These are phyloP conservation scores for Cladophialophora psammophila DNA, from an alignment of 2,329 filamentous ascomycete genomes.

Conservation along the genomic window DNA sequence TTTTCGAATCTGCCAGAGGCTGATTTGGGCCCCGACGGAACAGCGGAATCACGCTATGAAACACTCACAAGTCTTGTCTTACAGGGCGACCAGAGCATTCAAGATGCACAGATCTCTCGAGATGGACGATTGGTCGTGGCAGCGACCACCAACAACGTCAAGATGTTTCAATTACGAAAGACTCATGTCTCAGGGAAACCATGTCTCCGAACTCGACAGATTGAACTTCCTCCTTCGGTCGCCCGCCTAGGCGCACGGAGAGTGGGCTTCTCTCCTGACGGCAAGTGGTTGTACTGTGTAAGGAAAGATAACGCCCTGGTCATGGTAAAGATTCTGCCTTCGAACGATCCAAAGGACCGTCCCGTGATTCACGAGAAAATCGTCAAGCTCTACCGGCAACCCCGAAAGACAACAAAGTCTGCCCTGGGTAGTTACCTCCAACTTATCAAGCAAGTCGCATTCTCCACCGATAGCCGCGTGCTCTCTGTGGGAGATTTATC, in stretches of 20 bases:
- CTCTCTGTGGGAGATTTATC: conserved; percentile 81
- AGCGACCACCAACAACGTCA: conserved; percentile 76
- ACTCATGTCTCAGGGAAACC: conserved; percentile 17
- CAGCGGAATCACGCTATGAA: conserved; percentile 33
- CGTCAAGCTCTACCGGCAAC: conserved; percentile 49
- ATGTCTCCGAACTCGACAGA: conserved; percentile 65
- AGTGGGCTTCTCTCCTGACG: conserved; percentile 61
- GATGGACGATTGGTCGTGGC: conserved; percentile 79
- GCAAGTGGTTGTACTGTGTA: conserved; percentile 57
- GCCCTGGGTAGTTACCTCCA: conserved; percentile 70
- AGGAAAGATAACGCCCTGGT: conserved; percentile 67
- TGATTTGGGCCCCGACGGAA: conserved; percentile 13
- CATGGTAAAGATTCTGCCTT: conserved; percentile 57
- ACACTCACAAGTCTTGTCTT: conserved; percentile 35
- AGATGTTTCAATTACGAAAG: conserved; percentile 71
- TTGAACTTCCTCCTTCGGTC: conserved; percentile 68
- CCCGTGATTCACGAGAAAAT: conserved; percentile 55
- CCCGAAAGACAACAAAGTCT: conserved; percentile 50
- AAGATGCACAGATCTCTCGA: conserved; percentile 73
- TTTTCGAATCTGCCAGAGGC: conserved; percentile 9
- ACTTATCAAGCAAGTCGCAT: conserved; percentile 75
- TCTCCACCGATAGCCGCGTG: conserved; percentile 80
- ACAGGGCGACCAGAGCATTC: conserved; percentile 80
- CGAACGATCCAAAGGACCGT: conserved; percentile 52
- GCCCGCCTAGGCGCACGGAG: conserved; percentile 70